A percentile compares a stretch with the other conserved stretches of the same genome.
Conservation (phyloP, 2,329 filamentous ascomycete species). For the Cordyceps tenuipes region DNA sequence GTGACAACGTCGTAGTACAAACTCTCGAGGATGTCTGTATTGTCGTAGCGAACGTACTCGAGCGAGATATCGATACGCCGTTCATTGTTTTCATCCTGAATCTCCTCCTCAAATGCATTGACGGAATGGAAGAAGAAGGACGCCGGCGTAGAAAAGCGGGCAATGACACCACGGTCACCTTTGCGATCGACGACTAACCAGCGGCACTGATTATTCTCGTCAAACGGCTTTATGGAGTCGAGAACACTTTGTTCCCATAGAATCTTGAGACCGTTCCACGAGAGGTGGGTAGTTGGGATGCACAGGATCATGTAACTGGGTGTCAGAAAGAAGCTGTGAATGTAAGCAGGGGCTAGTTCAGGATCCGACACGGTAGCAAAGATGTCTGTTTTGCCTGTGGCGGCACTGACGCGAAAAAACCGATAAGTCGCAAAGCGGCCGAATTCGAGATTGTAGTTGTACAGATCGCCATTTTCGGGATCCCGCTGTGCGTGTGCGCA, state of each 20-base stretch:
- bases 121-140: slow-evolving; percentile 75
- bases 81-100: slow-evolving; percentile 26
- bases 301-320: slow-evolving; percentile 64
- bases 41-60: slow-evolving; percentile 58
- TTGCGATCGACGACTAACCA: slow-evolving; percentile 71
- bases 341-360: slow-evolving; percentile 53
- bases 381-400: slow-evolving; percentile 58
- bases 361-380: slow-evolving; percentile 55
- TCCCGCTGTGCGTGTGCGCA: slow-evolving; percentile 67
- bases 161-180: slow-evolving; percentile 55
- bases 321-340: slow-evolving; percentile 76
- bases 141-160: slow-evolving; percentile 56
- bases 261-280: slow-evolving; percentile 48
- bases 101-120: slow-evolving; percentile 63
- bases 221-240: slow-evolving; percentile 58
- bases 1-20: slow-evolving; percentile 65
- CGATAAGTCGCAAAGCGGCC: slow-evolving; percentile 53
- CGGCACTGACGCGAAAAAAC: slow-evolving; percentile 56
- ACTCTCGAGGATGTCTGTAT: slow-evolving; percentile 53
- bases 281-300: slow-evolving; percentile 58
- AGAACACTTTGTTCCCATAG: slow-evolving; percentile 59
- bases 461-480: slow-evolving; percentile 64
- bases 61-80: slow-evolving; percentile 45
- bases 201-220: slow-evolving; percentile 44
- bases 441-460: slow-evolving; percentile 72